Base-by-base conservation (phyloP, 495 filamentous ascomycete species). In the Choiromyces venosus region DNA sequence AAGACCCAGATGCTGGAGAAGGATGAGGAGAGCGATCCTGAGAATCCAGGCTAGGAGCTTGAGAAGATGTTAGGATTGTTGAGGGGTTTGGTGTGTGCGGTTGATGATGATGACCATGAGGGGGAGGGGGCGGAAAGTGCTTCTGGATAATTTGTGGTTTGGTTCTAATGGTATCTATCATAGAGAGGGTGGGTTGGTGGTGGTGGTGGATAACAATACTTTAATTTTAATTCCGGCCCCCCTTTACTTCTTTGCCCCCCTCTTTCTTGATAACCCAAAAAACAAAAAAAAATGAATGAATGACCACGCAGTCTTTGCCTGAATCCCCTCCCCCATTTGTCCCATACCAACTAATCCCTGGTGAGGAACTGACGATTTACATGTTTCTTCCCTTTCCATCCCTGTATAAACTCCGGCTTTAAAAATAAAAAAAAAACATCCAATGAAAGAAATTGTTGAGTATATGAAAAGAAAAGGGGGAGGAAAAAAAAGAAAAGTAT, bases 1-100 rank as follows among this genome's bases (percentile, higher is more conserved):
- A 80, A 77, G 68, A 80, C 78, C 66, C 86, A 88, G 78, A 80
- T 89, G 77, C 83, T 87, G 78, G 83, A 87, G 79, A 89, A 90
- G 80, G 86, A 89, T 74, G 87, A 89, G 67, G 85, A 88, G 71
- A 77, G 74, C 61, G 71, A 73, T 69, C 74, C 71, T 38, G 79
- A 80, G 65, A 70, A 77, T 67, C 74, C 73, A 29, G 74, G 74
- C 40, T 76, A 74, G 52, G 52, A 61, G 52, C 52, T 61, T 18
- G 52, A 61, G 14, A 72, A 21, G 65, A 69, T 37, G 37, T 35
- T 40, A 25, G 65, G 42, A 44, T 16, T 46, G 37, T 12, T 67
- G 70, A 38, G 36, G 36, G 66, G 36, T 29, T 29, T n/a, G 25
- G 56, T 4, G 12, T 2, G 3, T 25, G 71, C n/a, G 14, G 52